These are phyloP conservation scores for Pelargonium citronellum DNA, from an alignment of 441 rosid genomes.

Conservation along the genomic window DNA sequence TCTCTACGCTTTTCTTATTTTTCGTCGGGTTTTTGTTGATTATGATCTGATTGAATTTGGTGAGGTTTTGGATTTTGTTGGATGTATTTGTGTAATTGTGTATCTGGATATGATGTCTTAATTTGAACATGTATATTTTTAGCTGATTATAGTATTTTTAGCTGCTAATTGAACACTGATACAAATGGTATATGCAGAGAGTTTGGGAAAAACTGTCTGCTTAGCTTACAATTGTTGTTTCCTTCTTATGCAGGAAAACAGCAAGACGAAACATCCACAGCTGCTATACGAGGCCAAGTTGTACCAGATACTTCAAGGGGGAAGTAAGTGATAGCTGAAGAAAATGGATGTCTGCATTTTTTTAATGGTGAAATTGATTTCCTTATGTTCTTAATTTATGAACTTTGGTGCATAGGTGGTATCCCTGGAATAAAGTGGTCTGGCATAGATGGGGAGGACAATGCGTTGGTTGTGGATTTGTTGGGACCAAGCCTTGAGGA, in stretches of 20 bases:
- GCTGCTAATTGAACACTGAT: not conserved
- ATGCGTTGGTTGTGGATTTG: slow-evolving; percentile 47
- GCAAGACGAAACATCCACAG: slow-evolving; percentile 71
- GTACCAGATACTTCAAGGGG: slow-evolving; percentile 74
- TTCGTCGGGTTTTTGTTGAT: not conserved
- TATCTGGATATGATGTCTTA: not conserved
- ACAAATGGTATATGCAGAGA: slow-evolving; percentile 4
- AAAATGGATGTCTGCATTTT: not conserved
- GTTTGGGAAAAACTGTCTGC: not conserved
- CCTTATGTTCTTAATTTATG: not conserved
- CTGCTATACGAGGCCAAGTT: slow-evolving; percentile 69
- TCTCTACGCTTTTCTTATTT: slow-evolving; percentile 16
- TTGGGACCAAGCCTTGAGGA: slow-evolving; percentile 64
- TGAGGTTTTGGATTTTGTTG: not conserved
- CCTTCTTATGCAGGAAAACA: slow-evolving; percentile 47
- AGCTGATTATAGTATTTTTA: not conserved
- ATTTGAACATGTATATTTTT: not conserved
- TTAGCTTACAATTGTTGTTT: not conserved
- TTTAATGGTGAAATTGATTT: not conserved
- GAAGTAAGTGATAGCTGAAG: slow-evolving; percentile 35
- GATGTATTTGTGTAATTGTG: not conserved
- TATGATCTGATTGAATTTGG: slow-evolving; percentile 14
- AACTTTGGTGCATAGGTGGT: slow-evolving; percentile 37
- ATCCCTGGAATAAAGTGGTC: slow-evolving; percentile 52
- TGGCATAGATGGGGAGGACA: slow-evolving; percentile 49